phyloP scores from a whole-genome alignment of 495 filamentous ascomycete genomes.

The Hyaloscypha variabilis region DNA sequence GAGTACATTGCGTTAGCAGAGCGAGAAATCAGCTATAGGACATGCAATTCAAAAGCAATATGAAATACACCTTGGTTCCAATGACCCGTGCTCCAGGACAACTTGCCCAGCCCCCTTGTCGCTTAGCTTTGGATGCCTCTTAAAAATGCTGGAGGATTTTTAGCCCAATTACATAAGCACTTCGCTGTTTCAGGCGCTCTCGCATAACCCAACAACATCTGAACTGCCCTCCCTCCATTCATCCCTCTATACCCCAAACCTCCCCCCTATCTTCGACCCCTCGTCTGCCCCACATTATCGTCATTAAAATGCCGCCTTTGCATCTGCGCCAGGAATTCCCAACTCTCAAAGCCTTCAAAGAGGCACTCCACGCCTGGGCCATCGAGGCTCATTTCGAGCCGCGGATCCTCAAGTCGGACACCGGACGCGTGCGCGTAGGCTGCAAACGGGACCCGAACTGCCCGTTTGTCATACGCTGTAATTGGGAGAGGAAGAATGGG shows the following conservation, averaged over 20 bases:
- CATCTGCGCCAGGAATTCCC: slow-evolving; percentile 39
- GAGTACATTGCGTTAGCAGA: slow-evolving; percentile 1
- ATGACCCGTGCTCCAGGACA: background rate
- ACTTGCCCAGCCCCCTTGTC: background rate
- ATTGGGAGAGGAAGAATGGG: slow-evolving; percentile 39
- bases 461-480: slow-evolving; percentile 42
- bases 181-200: no score
- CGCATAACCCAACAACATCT: slow-evolving; percentile 7
- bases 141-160: no score
- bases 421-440: slow-evolving; percentile 41
- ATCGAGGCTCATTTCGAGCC: slow-evolving; percentile 45
- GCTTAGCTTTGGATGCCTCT: slow-evolving; percentile 41
- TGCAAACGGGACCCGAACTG: slow-evolving; percentile 40
- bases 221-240: slow-evolving; percentile 22
- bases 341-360: slow-evolving; percentile 39
- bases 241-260: slow-evolving; percentile 38
- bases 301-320: slow-evolving; percentile 37
- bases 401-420: slow-evolving; percentile 43
- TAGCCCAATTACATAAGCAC: no score
- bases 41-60: slow-evolving; percentile 27
- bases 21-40: slow-evolving; percentile 1
- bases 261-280: slow-evolving; percentile 39
- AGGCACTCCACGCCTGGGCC: slow-evolving; percentile 43
- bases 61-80: background rate
- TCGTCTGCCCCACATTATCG: background rate